Evolutionary conservation across 768 basidiomycete genomes (phyloP).

Genomic region (Hericium erinaceus): DNA sequence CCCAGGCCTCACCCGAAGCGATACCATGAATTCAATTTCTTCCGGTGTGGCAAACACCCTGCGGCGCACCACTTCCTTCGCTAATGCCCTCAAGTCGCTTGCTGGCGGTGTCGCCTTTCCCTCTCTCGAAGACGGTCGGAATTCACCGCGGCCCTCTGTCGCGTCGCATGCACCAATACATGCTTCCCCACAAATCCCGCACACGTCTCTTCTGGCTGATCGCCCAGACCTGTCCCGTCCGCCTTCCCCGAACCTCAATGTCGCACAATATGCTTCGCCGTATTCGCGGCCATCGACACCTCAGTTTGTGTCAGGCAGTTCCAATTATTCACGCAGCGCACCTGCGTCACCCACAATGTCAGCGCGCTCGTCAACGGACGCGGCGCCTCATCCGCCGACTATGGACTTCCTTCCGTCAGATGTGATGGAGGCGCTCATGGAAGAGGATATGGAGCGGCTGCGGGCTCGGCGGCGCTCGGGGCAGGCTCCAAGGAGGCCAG

Average conservation of each 20-base stretch:
- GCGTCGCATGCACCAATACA: slow-evolving; percentile 11
- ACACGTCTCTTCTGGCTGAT: slow-evolving; percentile 20
- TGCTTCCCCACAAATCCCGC: background rate
- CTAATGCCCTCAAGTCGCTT: slow-evolving; percentile 61
- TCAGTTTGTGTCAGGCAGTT: slow-evolving; percentile 1
- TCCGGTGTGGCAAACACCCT: slow-evolving; percentile 59
- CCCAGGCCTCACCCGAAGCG: slow-evolving; percentile 44
- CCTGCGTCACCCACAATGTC: slow-evolving; percentile 22
- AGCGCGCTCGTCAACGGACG: slow-evolving; percentile 13
- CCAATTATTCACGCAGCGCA: slow-evolving; percentile 9
- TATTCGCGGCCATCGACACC: slow-evolving; percentile 52
- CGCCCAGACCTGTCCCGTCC: slow-evolving; percentile 46
- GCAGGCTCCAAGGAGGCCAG: slow-evolving; percentile 29
- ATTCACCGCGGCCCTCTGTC: slow-evolving; percentile 27
- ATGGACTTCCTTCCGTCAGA: slow-evolving; percentile 61
- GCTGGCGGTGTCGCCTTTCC: slow-evolving; percentile 69
- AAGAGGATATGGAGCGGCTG: slow-evolving; percentile 91
- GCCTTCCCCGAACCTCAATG: slow-evolving; percentile 71
- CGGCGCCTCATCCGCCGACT: slow-evolving; percentile 21
- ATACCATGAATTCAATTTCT: slow-evolving; percentile 55
- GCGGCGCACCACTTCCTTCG: slow-evolving; percentile 73
- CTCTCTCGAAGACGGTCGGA: slow-evolving; percentile 42
- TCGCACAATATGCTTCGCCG: slow-evolving; percentile 70
- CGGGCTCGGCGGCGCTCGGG: slow-evolving; percentile 50
- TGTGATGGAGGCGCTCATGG: slow-evolving; percentile 83